Evolutionary conservation across 352 stramenopile genomes (phyloP), one percentile per base, ranked within the genome.

Genomic region (Phytophthora pseudosyringae): DNA sequence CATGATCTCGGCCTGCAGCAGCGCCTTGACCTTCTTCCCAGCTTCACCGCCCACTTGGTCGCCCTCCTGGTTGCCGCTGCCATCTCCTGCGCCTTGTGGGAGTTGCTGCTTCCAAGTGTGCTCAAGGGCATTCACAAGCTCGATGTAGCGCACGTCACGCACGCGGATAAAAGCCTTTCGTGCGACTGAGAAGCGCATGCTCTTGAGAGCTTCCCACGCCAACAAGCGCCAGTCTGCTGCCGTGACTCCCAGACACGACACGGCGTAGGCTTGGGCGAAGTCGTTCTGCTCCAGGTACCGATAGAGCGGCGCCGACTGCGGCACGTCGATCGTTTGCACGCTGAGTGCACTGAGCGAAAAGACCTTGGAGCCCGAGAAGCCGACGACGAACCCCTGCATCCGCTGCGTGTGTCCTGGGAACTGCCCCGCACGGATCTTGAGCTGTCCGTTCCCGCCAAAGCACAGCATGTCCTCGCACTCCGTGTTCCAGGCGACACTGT

Each of bases 391-490:
- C 52, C 93, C 95, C 46, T 93, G 85, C 81, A 98, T 95, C 33
- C 86, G 85, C 62, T 98, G 94, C 3, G 82, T 73, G 63, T 97
- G 87, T 2, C 97, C 88, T 6, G 90, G 88, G 46, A 97, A 97
- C 43, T 80, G 78, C 13, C 88, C 93, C 4, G 92, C 97, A 55
- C 95, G 96, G 60, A 98, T 97, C 78, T 90, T 93, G 29, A 98
- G 86, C 59, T 91, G 86, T 1, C 78, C 81, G 53, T 90, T 93
- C 15, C 90, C 88, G 4, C 83, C 91, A 62, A 97, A 98, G 70
- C 95, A 98, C 38, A 99, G 60, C 89, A 98, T 97, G 47, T 98
- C 93, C 41, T 98, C 94, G 41, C 93, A 88, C 58, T 98, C 91
- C 7, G 88, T 92, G 79, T 99, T 98, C 78, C 95, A 99, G n/a